Base-by-base conservation (phyloP, 805 yeast species). In the Scheffersomyces lignosus region DNA sequence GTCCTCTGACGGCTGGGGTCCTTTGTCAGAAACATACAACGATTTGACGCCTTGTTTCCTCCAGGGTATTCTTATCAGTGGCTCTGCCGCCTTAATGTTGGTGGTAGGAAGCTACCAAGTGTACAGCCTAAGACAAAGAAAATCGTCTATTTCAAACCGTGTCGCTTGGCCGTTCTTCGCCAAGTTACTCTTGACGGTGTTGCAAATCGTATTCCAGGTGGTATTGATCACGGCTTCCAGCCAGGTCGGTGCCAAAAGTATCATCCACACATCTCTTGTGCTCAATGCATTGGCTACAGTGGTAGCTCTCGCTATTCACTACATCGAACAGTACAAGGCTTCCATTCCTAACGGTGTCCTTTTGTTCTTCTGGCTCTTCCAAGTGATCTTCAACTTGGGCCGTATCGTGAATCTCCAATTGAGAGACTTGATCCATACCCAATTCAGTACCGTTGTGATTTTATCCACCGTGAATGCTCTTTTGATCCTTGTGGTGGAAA, bases 351-450 rank as follows among this genome's bases (percentile, higher is more conserved):
- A 74, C 47, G 83, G 91, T 2, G 68, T 78, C 0, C 62, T 89
- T 31, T 72, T 91, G 27, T 70, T 83, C 44, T 91, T 77, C 61
- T 91, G 96, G 96, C 64, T 84, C 31, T 68, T 80, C 39, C 68
- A 74, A 27, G 48, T 74, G 1, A 36, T 82, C 4, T 65, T 78
- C 24, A 75, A 76, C 15, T 38, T 65, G 8, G 62, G 77, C 26
- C 75, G 76, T 44, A 48, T 77, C 4, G 48, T 62, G 27, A 72
- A 74, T 44, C 50, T 64, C 31, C 38, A 50, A 18, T 56, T 77
- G 31, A 64, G 82, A 55, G 40, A 50, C 3, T 0, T 31, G 69
- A 1, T 34, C 75, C 23, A 49, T 80, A 7, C 58, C 78, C 17
- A 12, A 58, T 3, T 44, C 78, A 27, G 87, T 79, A 52, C 42